Conservation (phyloP, 352 stramenopile genomes). For the Sclerospora graminicola region DNA sequence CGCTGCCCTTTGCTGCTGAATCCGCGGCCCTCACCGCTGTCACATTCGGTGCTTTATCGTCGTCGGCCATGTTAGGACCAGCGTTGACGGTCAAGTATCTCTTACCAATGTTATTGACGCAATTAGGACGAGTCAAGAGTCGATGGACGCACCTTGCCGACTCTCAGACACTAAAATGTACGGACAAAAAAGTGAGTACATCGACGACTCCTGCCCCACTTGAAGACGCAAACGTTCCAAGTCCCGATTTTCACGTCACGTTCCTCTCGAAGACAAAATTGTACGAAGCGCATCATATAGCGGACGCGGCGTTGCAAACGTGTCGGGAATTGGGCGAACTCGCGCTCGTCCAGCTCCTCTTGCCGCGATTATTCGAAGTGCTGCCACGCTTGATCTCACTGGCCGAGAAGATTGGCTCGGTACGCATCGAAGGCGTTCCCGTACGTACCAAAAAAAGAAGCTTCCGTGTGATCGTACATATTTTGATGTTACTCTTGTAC, state of each 20-base stretch:
- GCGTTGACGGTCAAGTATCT: slow-evolving; percentile 54
- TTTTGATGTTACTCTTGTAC: no score
- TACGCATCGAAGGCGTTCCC: slow-evolving; percentile 55
- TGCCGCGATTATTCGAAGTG: slow-evolving; percentile 52
- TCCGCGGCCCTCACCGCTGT: slow-evolving; percentile 32
- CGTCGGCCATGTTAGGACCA: slow-evolving; percentile 37
- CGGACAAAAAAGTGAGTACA: slow-evolving; percentile 17
- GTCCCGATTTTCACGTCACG: slow-evolving; percentile 47
- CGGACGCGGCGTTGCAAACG: slow-evolving; percentile 49
- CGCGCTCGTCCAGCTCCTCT: slow-evolving; percentile 29
- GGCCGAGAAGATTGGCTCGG: slow-evolving; percentile 51
- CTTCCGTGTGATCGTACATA: no score
- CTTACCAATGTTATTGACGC: slow-evolving; percentile 37
- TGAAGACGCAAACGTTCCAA: slow-evolving; percentile 12
- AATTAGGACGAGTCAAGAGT: slow-evolving; percentile 39
- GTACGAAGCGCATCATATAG: slow-evolving; percentile 58
- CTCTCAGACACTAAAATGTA: slow-evolving; percentile 24
- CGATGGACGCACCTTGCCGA: slow-evolving; percentile 51
- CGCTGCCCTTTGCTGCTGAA: slow-evolving; percentile 34
- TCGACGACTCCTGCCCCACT: no score
- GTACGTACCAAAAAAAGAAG: slow-evolving; percentile 17
- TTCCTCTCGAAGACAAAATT: slow-evolving; percentile 47
- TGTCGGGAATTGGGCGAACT: slow-evolving; percentile 49
- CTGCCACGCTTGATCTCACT: slow-evolving; percentile 42
- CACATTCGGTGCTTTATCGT: slow-evolving; percentile 40